phyloP scores from a whole-genome alignment of 1,139 yeast species.

The Suhomyces maxii region DNA sequence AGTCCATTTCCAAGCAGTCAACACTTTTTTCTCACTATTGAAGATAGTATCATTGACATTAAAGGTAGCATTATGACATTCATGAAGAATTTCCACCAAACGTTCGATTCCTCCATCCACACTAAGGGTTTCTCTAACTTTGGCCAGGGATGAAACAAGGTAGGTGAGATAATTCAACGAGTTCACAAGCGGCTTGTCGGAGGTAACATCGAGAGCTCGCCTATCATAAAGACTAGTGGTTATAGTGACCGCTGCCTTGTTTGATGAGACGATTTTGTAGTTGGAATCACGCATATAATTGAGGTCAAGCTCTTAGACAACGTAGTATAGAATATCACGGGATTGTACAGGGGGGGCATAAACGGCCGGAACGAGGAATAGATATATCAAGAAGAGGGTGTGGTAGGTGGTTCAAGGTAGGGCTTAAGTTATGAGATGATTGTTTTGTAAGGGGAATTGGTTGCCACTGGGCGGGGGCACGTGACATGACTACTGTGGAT shows the following conservation, averaged over 20 bases:
- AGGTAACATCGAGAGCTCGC: slow-evolving; percentile 87
- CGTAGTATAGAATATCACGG: not conserved
- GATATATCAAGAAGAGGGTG: too few species aligned
- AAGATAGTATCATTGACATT: slow-evolving; percentile 39
- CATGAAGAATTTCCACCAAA: slow-evolving; percentile 79
- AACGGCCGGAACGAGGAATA: not conserved
- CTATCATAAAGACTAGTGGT: slow-evolving; percentile 88
- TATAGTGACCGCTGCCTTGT: slow-evolving; percentile 88
- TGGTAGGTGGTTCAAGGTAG: too few species aligned
- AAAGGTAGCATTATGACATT: slow-evolving; percentile 54
- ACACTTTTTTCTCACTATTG: slow-evolving; percentile 49
- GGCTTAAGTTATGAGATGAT: not conserved
- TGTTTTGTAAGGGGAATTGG: not conserved
- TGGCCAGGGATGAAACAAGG: slow-evolving; percentile 80
- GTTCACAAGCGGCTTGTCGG: slow-evolving; percentile 87
- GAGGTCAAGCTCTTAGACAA: not conserved
- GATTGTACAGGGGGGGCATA: not conserved
- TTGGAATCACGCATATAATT: slow-evolving; percentile 82
- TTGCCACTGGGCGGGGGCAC: slow-evolving; percentile 6
- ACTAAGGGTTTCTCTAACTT: slow-evolving; percentile 86
- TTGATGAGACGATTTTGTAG: slow-evolving; percentile 72
- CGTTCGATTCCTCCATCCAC: slow-evolving; percentile 92
- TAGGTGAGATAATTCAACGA: slow-evolving; percentile 88
- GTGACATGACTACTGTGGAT: not conserved
- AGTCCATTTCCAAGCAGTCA: slow-evolving; percentile 96